Evolutionary conservation across 2,329 filamentous ascomycete species (phyloP), one percentile per base, ranked within the genome.

Genomic region (Trichoderma guizhouense): DNA sequence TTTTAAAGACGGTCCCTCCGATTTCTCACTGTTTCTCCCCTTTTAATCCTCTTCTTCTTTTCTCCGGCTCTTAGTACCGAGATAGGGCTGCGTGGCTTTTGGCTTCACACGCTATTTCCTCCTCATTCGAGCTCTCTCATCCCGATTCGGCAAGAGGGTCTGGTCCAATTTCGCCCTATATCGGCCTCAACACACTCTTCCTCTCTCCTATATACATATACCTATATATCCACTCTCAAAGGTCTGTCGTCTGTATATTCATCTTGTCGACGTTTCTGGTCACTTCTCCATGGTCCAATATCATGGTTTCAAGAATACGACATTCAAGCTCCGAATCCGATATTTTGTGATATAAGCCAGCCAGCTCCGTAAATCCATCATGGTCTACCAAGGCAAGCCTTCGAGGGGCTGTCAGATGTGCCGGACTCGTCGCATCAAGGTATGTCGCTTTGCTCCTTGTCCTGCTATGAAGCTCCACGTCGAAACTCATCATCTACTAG

Each of bases 401-500:
- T 91, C 89, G 1, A 83, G 85, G 82, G 91, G 91, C 76, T 93
- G 91, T 77, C 91, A 92, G 82, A 93, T 91, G 88, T 93, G 91
- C 79, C 88, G 91, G 79, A 91, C 87, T 43, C 86, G 91, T 74
- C 86, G 91, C 76, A 93, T 93, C 78, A 93, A 93, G 87, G 91
- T 92, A 84, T 74, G 84, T 60, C 21, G 34, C 69, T 72, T 36
- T 15, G 30, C 71, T 39, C 43, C 5, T 18, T 24, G 14, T 28
- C 39, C 58, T 21, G 43, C 11, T 26, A 64, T 36, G 58, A 26
- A 53, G 15, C 30, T 24, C 14, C 28, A 15, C 58, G n/a, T 32
- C 47, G 30, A 63, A 24, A 57, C 72, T 73, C 57, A 73, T 55
- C 65, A 51, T 62, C 51, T 69, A 26, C 53, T 75, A 92, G 90